Conservation (phyloP, 441 rosid species). For the Bruguiera hainesii region DNA sequence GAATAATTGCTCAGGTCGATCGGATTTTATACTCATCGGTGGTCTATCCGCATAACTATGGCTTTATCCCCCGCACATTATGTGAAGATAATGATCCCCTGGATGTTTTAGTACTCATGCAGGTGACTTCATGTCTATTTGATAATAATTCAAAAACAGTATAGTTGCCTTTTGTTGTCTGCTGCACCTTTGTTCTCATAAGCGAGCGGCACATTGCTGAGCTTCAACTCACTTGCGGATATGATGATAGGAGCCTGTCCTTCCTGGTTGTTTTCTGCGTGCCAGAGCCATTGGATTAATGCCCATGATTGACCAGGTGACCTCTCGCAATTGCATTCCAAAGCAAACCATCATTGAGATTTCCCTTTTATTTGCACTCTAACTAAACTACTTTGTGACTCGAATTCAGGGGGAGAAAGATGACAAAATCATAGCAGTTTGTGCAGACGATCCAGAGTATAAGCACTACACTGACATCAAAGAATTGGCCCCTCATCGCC, state of each 20-base stretch:
- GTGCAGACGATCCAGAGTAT: constrained; percentile 98
- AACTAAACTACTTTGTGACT: neutral
- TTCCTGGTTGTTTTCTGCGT: constrained; percentile 93
- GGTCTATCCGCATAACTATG: constrained; percentile 95
- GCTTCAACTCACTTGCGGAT: constrained; percentile 12
- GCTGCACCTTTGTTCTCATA: neutral
- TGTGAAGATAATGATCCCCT: constrained; percentile 96
- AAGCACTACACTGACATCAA: constrained; percentile 85
- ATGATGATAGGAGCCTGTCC: constrained; percentile 73
- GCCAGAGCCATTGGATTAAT: constrained; percentile 94
- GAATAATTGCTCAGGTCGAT: constrained; percentile 57
- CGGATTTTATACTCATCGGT: constrained; percentile 83
- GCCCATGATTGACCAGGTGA: constrained; percentile 98
- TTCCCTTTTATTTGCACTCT: constrained; percentile 1
- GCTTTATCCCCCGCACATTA: constrained; percentile 89
- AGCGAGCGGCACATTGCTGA: neutral
- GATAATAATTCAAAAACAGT: neutral
- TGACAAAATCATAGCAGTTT: constrained; percentile 94
- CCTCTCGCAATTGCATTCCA: constrained; percentile 1
- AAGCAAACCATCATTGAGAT: constrained; percentile 1
- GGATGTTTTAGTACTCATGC: constrained; percentile 91
- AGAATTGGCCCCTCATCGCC: constrained; percentile 94
- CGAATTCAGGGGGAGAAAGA: constrained; percentile 82
- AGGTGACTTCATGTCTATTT: constrained; percentile 37
- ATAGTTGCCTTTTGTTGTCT: neutral